Evolutionary conservation across 202 grass and related monocot genomes (phyloP).

Genomic region (Cymbopogon flexuosus): DNA sequence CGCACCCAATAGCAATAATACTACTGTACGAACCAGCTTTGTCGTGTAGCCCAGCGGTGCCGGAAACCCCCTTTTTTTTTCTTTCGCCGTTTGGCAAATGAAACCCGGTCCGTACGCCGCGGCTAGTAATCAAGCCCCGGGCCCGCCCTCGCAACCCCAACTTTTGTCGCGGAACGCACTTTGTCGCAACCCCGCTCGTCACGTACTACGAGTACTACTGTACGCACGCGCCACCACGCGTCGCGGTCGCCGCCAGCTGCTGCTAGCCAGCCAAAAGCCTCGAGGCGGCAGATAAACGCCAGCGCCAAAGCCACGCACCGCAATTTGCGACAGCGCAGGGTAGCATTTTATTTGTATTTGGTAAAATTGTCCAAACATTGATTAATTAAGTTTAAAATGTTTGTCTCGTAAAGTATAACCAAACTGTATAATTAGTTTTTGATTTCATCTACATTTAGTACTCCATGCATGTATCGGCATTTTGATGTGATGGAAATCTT

Average conservation of each 20-base stretch:
- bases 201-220: no score
- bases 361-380: no score
- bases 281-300: neutral
- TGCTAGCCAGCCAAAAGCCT: neutral
- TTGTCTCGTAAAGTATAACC: no score
- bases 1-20: no score
- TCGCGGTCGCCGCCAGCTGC: slow-evolving; percentile 25
- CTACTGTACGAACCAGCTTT: neutral
- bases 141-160: neutral
- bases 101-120: neutral
- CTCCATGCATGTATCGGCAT: no score
- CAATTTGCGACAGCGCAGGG: neutral
- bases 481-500: no score
- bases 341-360: no score
- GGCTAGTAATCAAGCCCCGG: neutral
- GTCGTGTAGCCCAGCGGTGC: neutral
- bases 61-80: neutral
- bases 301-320: slow-evolving; percentile 22
- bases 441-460: no score
- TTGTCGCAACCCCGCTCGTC: neutral
- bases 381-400: no score
- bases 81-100: no score
- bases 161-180: neutral
- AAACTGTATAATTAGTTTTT: no score
- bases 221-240: slow-evolving; percentile 1